Conservation (phyloP, 768 basidiomycete genomes). For the Grammothele lineata region DNA sequence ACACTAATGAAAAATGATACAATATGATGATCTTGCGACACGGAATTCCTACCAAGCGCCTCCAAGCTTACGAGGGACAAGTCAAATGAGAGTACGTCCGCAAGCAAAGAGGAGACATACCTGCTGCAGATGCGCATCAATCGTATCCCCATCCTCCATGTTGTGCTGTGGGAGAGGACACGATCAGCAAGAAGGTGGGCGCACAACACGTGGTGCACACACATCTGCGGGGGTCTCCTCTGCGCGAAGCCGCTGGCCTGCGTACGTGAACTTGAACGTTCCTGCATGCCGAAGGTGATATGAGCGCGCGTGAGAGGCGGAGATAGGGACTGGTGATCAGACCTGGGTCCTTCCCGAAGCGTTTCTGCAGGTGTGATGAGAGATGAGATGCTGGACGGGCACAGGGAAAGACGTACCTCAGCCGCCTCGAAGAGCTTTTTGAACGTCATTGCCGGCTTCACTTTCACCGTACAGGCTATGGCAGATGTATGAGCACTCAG, state of each 20-base stretch:
- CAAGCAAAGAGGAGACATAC: slow-evolving; percentile 28
- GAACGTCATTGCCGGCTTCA: slow-evolving; percentile 60
- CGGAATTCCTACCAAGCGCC: neutral
- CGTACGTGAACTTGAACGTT: slow-evolving; percentile 58
- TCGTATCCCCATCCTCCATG: slow-evolving; percentile 61
- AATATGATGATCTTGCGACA: neutral
- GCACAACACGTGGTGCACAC: slow-evolving; percentile 14
- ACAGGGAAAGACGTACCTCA: slow-evolving; percentile 41
- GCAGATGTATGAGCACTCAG: slow-evolving; percentile 4
- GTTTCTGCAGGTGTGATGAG: slow-evolving; percentile 36
- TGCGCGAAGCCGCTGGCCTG: slow-evolving; percentile 44
- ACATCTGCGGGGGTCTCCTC: slow-evolving; percentile 55
- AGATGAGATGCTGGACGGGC: neutral
- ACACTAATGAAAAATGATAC: neutral
- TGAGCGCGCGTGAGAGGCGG: neutral
- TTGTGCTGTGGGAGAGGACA: slow-evolving; percentile 31
- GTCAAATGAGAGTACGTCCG: neutral
- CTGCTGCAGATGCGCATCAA: slow-evolving; percentile 58
- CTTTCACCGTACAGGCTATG: slow-evolving; percentile 65
- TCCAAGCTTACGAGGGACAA: slow-evolving; percentile 1
- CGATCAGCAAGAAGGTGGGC: slow-evolving; percentile 3
- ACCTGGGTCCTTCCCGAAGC: slow-evolving; percentile 56
- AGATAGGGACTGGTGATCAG: slow-evolving; percentile 11
- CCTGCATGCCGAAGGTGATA: slow-evolving; percentile 38
- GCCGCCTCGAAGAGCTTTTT: slow-evolving; percentile 64